Conservation (phyloP, 345 rosid species). For the Populus ilicifolia region DNA sequence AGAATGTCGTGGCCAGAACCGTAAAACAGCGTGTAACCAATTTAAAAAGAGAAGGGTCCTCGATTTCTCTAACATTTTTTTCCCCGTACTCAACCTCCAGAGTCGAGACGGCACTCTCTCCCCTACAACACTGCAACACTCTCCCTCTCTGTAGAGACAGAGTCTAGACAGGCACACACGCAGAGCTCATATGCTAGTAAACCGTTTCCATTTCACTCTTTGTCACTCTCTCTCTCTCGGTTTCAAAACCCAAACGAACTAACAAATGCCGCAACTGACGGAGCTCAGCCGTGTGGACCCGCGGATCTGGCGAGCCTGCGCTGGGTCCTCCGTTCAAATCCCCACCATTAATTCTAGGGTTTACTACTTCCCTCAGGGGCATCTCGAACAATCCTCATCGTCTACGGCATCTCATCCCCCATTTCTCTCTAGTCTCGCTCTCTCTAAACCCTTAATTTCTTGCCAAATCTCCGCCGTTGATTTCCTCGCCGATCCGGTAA, state of each 20-base stretch:
- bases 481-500: constrained; percentile 59
- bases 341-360: constrained; percentile 63
- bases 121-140: constrained; percentile 9
- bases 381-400: constrained; percentile 54
- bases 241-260: constrained; percentile 8
- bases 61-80: not conserved
- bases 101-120: constrained; percentile 24
- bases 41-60: not conserved
- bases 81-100: constrained; percentile 25
- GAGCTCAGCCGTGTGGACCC: constrained; percentile 43
- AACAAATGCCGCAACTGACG: constrained; percentile 1
- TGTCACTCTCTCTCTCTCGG: not conserved
- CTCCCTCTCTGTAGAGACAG: not conserved
- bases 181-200: constrained; percentile 1
- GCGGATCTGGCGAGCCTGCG: constrained; percentile 78
- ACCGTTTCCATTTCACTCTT: not conserved
- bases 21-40: not conserved
- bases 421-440: constrained; percentile 20
- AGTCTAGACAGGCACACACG: not conserved
- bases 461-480: constrained; percentile 53
- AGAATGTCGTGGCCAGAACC: constrained; percentile 2
- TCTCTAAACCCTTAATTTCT: constrained; percentile 29
- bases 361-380: constrained; percentile 86
- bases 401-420: constrained; percentile 13
- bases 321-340: constrained; percentile 61